Evolutionary conservation across 1,284 basidiomycete species (phyloP).

Genomic region (Rhodofomes roseus): DNA sequence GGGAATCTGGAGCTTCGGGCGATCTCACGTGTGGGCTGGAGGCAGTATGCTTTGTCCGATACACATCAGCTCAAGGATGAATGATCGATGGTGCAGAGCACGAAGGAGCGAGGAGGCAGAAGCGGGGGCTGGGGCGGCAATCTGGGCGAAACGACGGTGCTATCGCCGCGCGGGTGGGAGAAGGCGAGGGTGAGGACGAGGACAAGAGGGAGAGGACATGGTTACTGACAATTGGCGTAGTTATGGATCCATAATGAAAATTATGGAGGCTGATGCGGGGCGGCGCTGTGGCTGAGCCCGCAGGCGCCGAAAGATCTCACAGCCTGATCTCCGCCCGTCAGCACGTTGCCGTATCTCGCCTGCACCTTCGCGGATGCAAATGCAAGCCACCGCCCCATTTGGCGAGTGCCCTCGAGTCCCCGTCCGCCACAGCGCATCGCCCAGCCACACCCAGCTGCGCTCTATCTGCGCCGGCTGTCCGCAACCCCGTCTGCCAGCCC

Average conservation of each 20-base stretch:
- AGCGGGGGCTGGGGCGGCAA: slow-evolving; percentile 12
- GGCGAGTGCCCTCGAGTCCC: background rate
- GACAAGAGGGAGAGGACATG: slow-evolving; percentile 5
- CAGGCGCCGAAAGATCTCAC: slow-evolving; percentile 10
- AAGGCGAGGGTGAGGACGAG: background rate
- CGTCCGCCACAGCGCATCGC: background rate
- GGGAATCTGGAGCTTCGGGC: slow-evolving; percentile 18
- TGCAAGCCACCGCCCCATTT: slow-evolving; percentile 9
- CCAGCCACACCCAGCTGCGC: background rate
- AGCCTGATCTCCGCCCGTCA: slow-evolving; percentile 24
- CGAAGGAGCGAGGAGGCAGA: slow-evolving; percentile 13
- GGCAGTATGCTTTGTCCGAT: slow-evolving; percentile 25
- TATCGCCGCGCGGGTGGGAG: background rate
- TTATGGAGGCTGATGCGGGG: slow-evolving; percentile 5
- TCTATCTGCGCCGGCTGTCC: background rate
- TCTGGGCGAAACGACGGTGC: slow-evolving; percentile 8
- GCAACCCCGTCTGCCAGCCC: background rate
- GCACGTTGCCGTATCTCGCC: slow-evolving; percentile 4
- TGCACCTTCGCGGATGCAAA: slow-evolving; percentile 33
- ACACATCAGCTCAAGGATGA: slow-evolving; percentile 26
- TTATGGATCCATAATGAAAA: slow-evolving; percentile 6
- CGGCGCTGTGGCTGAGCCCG: slow-evolving; percentile 3
- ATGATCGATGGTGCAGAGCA: slow-evolving; percentile 21
- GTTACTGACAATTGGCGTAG: slow-evolving; percentile 5
- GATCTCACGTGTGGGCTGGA: slow-evolving; percentile 30